Base-by-base conservation (phyloP, 495 filamentous ascomycete genomes). In the Sphaerosporella brunnea region DNA sequence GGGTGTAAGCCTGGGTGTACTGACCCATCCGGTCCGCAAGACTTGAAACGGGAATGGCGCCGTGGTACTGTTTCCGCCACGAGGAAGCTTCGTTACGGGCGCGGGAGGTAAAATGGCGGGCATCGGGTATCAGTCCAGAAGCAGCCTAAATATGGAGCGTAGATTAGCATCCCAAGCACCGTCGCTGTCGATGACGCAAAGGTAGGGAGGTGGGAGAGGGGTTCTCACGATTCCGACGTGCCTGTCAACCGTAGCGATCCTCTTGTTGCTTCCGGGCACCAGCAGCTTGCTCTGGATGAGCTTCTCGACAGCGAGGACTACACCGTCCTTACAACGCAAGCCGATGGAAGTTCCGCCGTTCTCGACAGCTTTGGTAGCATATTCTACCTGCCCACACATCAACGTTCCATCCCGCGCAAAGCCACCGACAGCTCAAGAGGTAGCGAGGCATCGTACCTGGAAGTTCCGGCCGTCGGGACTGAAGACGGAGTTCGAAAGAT, bases 401-500 rank as follows among this genome's bases (percentile, higher is more conserved):
- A 48, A 23, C 45, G 26, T 39, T 34, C 48, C 41, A 54, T 41
- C 40, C n/a, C 23, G 44, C 56, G 48, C n/a, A 43, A 16, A 44
- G 16, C 21, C n/a, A 45, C 30, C 20, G 18, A 15, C 28, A 40
- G 46, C 32, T 16, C 47, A 20, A 16, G n/a, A 42, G 23, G 34
- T 32, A 37, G 45, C 35, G 38, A 37, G 36, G 35, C 18, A 20
- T 44, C 34, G 45, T 65, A 79, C 78, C 67, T 97, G 90, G 65
- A 97, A 97, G 68, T 97, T 97, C 54, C 90, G 79, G 64, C 90
- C 90, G 70, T 97, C 90, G 48, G 90, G 90, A 28, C 87, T 95
- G 72, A 95, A 97, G 67, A 95, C 87, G 58, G 92, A 96, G 73
- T 97, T 97, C 58, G 83, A 82, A 62, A 97, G 82, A 75, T 97